These are phyloP conservation scores for Xerocomus potaroensis DNA, from an alignment of 768 basidiomycete genomes.

Conservation along the genomic window DNA sequence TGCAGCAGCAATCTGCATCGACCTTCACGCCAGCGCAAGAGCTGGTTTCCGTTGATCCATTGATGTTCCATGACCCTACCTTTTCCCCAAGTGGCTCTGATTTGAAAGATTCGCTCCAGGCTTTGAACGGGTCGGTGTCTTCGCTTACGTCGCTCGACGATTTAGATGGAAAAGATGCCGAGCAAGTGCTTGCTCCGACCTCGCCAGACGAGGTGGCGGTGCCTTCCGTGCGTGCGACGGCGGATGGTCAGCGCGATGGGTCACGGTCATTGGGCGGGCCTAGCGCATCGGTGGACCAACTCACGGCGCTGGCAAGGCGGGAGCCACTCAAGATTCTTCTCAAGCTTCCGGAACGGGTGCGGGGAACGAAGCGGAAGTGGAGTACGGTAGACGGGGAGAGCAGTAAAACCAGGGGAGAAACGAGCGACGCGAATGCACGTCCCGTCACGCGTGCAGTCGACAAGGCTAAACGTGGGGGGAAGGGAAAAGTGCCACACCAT, in stretches of 20 bases:
- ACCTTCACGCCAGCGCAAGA: neutral
- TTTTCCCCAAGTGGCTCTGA: neutral
- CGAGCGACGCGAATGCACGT: neutral
- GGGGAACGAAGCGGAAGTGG: slow-evolving; percentile 15
- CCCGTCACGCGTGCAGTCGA: neutral
- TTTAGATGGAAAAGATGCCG: neutral
- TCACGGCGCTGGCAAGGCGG: slow-evolving; percentile 15
- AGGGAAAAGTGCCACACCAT: neutral
- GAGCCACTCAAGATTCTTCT: slow-evolving; percentile 7
- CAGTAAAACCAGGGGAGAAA: neutral
- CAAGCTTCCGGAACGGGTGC: slow-evolving; percentile 6
- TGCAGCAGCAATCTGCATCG: neutral
- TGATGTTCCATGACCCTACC: slow-evolving; percentile 4
- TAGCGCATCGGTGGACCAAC: slow-evolving; percentile 15
- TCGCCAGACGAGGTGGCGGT: too few species aligned
- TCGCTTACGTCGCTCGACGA: slow-evolving; percentile 15
- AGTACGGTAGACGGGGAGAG: neutral
- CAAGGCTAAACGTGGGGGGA: neutral
- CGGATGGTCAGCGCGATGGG: neutral
- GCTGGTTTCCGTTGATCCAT: slow-evolving; percentile 7
- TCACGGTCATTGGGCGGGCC: slow-evolving; percentile 16
- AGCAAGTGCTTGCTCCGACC: neutral
- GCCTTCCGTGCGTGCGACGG: too few species aligned
- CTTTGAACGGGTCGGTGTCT: slow-evolving; percentile 3
- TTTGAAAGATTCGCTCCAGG: neutral